phyloP scores from a whole-genome alignment of 108 stramenopile species.

The Chaetoceros muelleri region DNA sequence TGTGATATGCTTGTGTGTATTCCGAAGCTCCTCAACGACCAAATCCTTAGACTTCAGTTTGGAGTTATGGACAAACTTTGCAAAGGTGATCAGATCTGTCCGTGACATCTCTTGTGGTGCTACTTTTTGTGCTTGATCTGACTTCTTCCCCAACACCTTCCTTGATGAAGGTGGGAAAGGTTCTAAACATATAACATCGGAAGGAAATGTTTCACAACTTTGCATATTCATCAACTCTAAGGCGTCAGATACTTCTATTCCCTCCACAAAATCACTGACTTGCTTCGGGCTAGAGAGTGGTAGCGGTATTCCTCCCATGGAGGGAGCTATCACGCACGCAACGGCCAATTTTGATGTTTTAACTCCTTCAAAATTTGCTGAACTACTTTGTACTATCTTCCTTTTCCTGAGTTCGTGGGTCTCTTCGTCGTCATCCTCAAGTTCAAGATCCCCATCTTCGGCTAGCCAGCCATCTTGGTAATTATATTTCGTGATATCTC shows the following conservation, averaged over 20 bases:
- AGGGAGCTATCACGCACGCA: slow-evolving; percentile 46
- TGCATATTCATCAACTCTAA: background rate
- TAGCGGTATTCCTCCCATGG: slow-evolving; percentile 28
- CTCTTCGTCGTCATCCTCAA: slow-evolving; percentile 58
- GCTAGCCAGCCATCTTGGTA: slow-evolving; percentile 72
- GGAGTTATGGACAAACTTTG: slow-evolving; percentile 54
- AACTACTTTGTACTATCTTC: slow-evolving; percentile 22
- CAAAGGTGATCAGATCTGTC: slow-evolving; percentile 42
- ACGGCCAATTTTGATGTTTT: slow-evolving; percentile 1
- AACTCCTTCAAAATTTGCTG: slow-evolving; percentile 8
- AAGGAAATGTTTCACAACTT: background rate
- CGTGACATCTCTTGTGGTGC: slow-evolving; percentile 24
- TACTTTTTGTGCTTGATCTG: slow-evolving; percentile 17
- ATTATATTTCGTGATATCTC: slow-evolving; percentile 25
- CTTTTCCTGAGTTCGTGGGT: slow-evolving; percentile 51
- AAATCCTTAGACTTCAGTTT: slow-evolving; percentile 60
- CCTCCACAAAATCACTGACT: background rate
- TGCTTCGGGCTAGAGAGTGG: too few relatives aligned
- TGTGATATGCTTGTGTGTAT: slow-evolving; percentile 29
- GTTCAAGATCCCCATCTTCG: slow-evolving; percentile 60
- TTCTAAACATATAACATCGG: slow-evolving; percentile 37
- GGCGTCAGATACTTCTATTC: background rate
- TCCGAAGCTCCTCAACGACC: slow-evolving; percentile 59
- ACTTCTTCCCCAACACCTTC: slow-evolving; percentile 20
- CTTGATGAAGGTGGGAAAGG: slow-evolving; percentile 42